Conservation (phyloP, 2,329 filamentous ascomycete genomes). For the Aureobasidium sp. region DNA sequence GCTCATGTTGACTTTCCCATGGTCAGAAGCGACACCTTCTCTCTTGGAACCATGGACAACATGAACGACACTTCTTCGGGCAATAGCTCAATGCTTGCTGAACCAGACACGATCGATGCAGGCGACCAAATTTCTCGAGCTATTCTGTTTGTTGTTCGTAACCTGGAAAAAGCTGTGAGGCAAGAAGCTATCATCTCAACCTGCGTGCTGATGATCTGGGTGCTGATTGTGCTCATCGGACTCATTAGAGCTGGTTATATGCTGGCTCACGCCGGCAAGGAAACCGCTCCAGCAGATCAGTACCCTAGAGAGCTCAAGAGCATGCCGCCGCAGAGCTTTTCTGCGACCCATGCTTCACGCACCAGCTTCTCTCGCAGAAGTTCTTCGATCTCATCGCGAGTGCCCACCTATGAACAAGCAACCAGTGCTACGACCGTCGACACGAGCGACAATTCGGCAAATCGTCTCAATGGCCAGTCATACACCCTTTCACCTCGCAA, state of each 20-base stretch:
- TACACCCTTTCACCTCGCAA: slow-evolving; percentile 41
- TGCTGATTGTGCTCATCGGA: slow-evolving; percentile 70
- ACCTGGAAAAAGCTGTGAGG: slow-evolving; percentile 60
- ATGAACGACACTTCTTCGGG: slow-evolving; percentile 41
- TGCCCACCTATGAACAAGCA: slow-evolving; percentile 35
- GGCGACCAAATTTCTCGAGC: slow-evolving; percentile 76
- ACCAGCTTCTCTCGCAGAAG: slow-evolving; percentile 10
- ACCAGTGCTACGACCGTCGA: slow-evolving; percentile 28
- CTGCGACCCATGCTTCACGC: slow-evolving; percentile 7
- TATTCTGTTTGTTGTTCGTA: slow-evolving; percentile 60
- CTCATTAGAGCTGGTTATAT: slow-evolving; percentile 58
- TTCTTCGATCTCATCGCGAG: slow-evolving; percentile 16
- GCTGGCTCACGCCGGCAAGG: slow-evolving; percentile 46
- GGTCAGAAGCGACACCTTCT: slow-evolving; percentile 76
- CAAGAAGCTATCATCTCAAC: slow-evolving; percentile 75
- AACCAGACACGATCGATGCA: slow-evolving; percentile 59
- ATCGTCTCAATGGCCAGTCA: slow-evolving; percentile 37
- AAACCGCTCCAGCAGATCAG: slow-evolving; percentile 14
- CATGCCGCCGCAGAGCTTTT: slow-evolving; percentile 13
- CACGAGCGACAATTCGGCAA: slow-evolving; percentile 30
- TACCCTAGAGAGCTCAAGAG: slow-evolving; percentile 17
- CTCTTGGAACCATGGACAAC: slow-evolving; percentile 61
- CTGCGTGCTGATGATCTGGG: slow-evolving; percentile 66
- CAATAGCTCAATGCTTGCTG: slow-evolving; percentile 68
- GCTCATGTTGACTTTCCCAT: slow-evolving; percentile 75